Evolutionary conservation across 225 moss, liverwort and hornwort species (phyloP).

Genomic region (Asterella californica): DNA sequence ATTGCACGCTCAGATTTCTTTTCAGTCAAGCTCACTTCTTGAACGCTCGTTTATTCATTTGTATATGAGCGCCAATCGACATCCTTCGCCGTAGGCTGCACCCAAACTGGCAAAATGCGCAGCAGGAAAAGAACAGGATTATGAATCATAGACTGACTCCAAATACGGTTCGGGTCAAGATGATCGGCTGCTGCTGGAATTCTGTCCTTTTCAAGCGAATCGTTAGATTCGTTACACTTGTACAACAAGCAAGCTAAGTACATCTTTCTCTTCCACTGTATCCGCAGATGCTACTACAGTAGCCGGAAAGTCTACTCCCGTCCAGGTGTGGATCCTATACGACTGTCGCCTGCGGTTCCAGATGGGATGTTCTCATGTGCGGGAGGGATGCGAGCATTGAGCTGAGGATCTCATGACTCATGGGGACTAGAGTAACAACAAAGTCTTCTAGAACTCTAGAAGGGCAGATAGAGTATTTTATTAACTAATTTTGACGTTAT

Average conservation of each 20-base stretch:
- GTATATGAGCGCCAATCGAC: no score
- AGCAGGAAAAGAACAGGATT: not conserved
- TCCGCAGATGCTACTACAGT: not conserved
- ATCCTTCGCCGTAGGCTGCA: not conserved
- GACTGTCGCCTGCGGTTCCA: not conserved
- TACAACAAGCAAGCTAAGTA: not conserved
- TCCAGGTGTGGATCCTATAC: not conserved
- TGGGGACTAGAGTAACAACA: no score
- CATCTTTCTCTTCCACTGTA: not conserved
- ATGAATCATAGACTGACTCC: not conserved
- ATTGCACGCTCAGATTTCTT: not conserved
- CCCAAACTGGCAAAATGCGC: not conserved
- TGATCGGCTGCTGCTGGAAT: not conserved
- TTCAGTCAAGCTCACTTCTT: not conserved
- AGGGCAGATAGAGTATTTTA: no score
- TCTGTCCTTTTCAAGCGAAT: not conserved
- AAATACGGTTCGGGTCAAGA: not conserved
- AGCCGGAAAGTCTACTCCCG: not conserved
- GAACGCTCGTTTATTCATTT: not conserved
- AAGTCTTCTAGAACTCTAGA: no score
- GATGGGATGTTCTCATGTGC: not conserved
- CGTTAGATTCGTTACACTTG: not conserved
- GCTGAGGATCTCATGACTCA: no score
- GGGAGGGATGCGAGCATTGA: no score
- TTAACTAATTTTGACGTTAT: no score